A percentile compares a stretch with the other conserved stretches of the same genome.
Evolutionary conservation across 2,329 filamentous ascomycete species (phyloP).

Genomic region (Thielaviopsis punctulata): DNA sequence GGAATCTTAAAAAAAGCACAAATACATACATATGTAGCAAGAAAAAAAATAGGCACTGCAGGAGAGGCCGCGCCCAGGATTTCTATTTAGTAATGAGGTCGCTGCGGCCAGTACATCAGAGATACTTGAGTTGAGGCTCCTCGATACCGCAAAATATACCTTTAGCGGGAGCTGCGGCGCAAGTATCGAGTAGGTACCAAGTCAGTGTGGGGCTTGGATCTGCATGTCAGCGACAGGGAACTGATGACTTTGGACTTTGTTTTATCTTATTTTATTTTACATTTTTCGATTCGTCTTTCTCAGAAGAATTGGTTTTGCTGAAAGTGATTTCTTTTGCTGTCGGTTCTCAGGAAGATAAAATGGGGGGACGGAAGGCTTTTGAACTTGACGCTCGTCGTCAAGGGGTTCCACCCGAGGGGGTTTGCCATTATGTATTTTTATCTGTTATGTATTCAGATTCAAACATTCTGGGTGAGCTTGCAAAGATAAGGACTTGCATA

Average conservation of each 20-base stretch:
- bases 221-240: not conserved
- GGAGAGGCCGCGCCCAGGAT: not conserved
- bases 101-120: slow-evolving; percentile 1
- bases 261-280: not conserved
- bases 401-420: slow-evolving; percentile 4
- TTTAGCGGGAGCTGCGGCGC: not conserved
- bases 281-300: slow-evolving; percentile 2
- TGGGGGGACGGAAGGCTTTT: not conserved
- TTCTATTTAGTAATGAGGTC: slow-evolving; percentile 8
- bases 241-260: not conserved
- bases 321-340: not conserved
- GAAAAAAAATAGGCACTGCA: not conserved
- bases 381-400: no score
- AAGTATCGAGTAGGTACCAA: slow-evolving; percentile 1
- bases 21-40: no score
- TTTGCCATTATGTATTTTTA: slow-evolving; percentile 12
- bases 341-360: not conserved
- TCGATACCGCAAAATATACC: not conserved
- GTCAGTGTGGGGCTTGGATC: not conserved
- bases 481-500: slow-evolving; percentile 8
- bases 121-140: not conserved
- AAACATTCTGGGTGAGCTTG: not conserved
- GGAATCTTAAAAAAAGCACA: not conserved
- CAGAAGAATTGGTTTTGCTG: no score
- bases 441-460: slow-evolving; percentile 3